A percentile compares a stretch with the other conserved stretches of the same genome.
These are phyloP conservation scores for Dioszegia aurantiaca DNA, from an alignment of 768 basidiomycete genomes.

Conservation along the genomic window DNA sequence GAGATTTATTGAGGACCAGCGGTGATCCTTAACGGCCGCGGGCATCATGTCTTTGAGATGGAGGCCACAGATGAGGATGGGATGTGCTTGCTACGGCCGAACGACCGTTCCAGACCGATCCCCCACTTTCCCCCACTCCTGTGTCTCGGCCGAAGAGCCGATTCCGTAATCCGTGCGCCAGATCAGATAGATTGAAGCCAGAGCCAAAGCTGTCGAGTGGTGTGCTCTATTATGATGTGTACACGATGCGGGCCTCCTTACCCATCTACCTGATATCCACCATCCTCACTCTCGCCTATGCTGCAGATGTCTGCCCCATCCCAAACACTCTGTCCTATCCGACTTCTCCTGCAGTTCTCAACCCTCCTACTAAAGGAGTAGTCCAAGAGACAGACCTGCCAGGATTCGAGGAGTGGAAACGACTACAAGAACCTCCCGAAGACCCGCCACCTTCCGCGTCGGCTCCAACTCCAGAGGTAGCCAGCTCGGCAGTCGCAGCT, in stretches of 20 bases:
- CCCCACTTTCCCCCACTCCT: slow-evolving; percentile 4
- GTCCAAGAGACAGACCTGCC: slow-evolving; percentile 8
- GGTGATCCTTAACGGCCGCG: too few species aligned
- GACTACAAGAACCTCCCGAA: slow-evolving; percentile 33
- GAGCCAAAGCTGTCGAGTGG: too few species aligned
- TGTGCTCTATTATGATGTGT: too few species aligned
- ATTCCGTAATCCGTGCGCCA: too few species aligned
- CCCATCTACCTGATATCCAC: background rate
- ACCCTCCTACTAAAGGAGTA: background rate
- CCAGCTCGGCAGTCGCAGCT: background rate
- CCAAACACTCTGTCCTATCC: background rate
- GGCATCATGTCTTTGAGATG: too few species aligned
- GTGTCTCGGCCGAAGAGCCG: too few species aligned
- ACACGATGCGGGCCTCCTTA: background rate
- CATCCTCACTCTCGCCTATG: background rate
- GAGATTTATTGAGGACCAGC: too few species aligned
- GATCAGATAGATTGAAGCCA: too few species aligned
- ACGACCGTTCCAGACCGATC: too few species aligned
- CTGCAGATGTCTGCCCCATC: background rate
- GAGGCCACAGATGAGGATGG: too few species aligned
- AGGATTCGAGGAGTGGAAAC: slow-evolving; percentile 48
- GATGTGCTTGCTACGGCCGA: too few species aligned
- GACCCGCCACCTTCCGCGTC: slow-evolving; percentile 14
- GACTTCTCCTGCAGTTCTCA: background rate
- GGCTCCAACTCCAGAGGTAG: slow-evolving; percentile 11